A percentile compares a stretch with the other conserved stretches of the same genome.
Conservation (phyloP, 768 basidiomycete species). For the Coprinellus micaceus region DNA sequence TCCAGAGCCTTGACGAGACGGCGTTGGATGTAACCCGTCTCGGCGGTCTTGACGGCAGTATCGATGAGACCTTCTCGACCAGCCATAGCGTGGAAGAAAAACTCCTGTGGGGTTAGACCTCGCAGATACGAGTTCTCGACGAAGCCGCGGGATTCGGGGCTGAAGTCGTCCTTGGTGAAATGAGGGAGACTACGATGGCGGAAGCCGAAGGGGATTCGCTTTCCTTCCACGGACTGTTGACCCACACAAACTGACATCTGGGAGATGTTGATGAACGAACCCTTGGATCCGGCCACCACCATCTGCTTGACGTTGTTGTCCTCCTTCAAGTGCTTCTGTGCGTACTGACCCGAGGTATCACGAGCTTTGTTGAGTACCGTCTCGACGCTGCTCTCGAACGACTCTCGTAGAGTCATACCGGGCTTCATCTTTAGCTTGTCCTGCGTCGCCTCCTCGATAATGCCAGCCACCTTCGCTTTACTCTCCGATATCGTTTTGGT, state of each 20-base stretch:
- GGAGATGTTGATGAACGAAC: conserved; percentile 99
- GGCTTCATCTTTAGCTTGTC: conserved; percentile 87
- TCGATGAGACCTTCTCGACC: conserved; percentile 99
- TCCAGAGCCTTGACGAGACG: conserved; percentile 97
- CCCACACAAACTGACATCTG: conserved; percentile 99
- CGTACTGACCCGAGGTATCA: conserved; percentile 92
- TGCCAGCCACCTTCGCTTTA: conserved; percentile 72
- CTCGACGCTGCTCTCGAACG: conserved; percentile 92
- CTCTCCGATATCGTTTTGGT: conserved; percentile 76
- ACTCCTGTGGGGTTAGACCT: conserved; percentile 95
- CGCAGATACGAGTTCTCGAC: conserved; percentile 98
- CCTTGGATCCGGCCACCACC: conserved; percentile 98
- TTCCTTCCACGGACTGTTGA: conserved; percentile 96
- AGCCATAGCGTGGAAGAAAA: conserved; percentile 99
- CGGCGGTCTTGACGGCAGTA: conserved; percentile 99
- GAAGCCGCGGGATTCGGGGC: conserved; percentile 95
- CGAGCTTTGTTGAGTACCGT: conserved; percentile 90
- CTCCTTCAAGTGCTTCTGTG: conserved; percentile 96
- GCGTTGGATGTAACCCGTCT: conserved; percentile 98
- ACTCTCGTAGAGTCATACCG: conserved; percentile 99
- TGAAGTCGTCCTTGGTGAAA: conserved; percentile 98
- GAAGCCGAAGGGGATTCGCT: conserved; percentile 98
- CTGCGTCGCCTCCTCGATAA: conserved; percentile 80
- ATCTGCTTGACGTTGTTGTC: conserved; percentile 99
- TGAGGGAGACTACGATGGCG: conserved; percentile 94